Base-by-base conservation (phyloP, 108 stramenopile genomes). In the Nitzschia sp. region DNA sequence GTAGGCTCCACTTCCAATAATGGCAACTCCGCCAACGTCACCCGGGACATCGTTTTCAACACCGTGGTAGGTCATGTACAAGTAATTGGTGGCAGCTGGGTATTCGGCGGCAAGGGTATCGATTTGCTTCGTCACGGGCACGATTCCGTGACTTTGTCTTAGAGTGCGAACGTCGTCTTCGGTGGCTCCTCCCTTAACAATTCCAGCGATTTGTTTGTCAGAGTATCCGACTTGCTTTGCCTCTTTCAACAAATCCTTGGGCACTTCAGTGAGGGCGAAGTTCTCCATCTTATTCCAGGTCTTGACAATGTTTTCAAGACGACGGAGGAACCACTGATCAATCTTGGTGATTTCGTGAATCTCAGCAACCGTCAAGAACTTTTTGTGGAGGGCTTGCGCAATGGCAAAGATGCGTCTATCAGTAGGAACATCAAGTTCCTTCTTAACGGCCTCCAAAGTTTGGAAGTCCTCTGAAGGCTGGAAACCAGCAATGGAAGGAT, bases 71-170 rank as follows among this genome's bases (percentile, higher is more conserved):
- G 97, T 98, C 78, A 91, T 92, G 90, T 98, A 98, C 31, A 98
- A 81, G 78, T 99, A 99, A 80, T 99, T 99, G 26, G 98, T 99
- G 52, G 91, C 85, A 22, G 97, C 97, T 33, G 98, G 97, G 73
- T 95, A 98, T 79, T 99, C 98, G 28, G 97, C 98, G 22, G 98
- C 97, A 56, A 99, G 93, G 46, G 98, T 99, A 75, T 99, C 98
- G 72, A 99, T 97, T 80, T 99, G 98, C 88, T 99, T 99, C n/a
- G 85, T 93, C 31, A 66, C 69, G 46, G 97, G 97, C 48, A 68
- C 58, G 36, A 99, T 89, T 27, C 87, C 95, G 21, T 69, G 47
- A 35, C 63, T 74, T 57, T 80, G 68, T 58, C 94, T 81, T 63
- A 86, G 82, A 30, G 59, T 31, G 27, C 91, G 82, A 57, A 92